These are phyloP conservation scores for Erucastrum elatum DNA, from an alignment of 345 rosid species.

Conservation along the genomic window DNA sequence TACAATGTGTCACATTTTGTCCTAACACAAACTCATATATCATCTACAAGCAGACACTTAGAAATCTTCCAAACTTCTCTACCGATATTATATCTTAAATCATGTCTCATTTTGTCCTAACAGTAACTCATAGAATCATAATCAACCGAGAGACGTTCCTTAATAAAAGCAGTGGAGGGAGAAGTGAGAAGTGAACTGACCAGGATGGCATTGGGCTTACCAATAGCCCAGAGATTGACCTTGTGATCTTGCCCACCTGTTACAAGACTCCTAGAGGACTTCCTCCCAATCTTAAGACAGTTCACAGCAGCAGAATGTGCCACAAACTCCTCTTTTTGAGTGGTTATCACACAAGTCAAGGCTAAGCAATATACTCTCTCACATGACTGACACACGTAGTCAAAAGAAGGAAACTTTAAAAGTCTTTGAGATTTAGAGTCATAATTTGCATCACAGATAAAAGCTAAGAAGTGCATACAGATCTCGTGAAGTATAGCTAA, in stretches of 20 bases:
- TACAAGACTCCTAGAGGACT: slow-evolving; percentile 87
- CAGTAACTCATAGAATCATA: too few relatives aligned
- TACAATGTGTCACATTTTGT: not conserved
- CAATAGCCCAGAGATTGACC: slow-evolving; percentile 99
- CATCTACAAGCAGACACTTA: slow-evolving; percentile 5
- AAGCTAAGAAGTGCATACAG: slow-evolving; percentile 13
- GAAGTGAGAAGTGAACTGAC: slow-evolving; percentile 59
- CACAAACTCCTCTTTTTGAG: slow-evolving; percentile 86
- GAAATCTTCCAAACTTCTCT: not conserved
- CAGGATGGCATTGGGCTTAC: slow-evolving; percentile 94
- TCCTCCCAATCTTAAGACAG: slow-evolving; percentile 97
- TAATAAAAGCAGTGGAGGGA: not conserved
- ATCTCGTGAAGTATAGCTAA: slow-evolving; percentile 32
- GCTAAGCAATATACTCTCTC: slow-evolving; percentile 23
- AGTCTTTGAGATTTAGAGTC: not conserved
- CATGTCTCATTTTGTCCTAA: not conserved
- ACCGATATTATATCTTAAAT: not conserved
- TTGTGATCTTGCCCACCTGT: slow-evolving; percentile 99
- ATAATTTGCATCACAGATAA: not conserved
- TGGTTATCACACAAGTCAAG: slow-evolving; percentile 47
- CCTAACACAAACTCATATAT: too few relatives aligned
- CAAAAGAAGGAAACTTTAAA: not conserved
- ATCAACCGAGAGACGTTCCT: not conserved
- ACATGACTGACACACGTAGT: not conserved
- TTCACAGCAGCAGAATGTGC: slow-evolving; percentile 94